Conservation (phyloP, 805 yeast species). For the Tetrapisispora pingtungensis region DNA sequence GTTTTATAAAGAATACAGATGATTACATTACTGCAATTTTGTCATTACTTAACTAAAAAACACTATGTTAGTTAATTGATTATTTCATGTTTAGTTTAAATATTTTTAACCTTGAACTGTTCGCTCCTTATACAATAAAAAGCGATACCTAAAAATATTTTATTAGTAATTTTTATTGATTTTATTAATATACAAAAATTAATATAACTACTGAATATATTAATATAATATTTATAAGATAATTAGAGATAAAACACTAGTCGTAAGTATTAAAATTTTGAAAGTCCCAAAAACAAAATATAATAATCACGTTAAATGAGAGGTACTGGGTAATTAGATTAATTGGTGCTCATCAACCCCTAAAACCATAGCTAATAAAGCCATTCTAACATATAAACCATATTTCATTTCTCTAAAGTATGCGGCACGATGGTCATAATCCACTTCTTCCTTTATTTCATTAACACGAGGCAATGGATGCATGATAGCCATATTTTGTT, state of each 20-base stretch:
- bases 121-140: too few species aligned
- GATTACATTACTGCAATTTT: too few species aligned
- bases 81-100: too few species aligned
- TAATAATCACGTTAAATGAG: too few species aligned
- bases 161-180: neutral
- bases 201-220: neutral
- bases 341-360: conserved; percentile 68
- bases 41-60: too few species aligned
- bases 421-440: conserved; percentile 98
- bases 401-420: conserved; percentile 99
- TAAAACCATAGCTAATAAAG: conserved; percentile 92
- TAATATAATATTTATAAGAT: neutral
- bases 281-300: conserved; percentile 4
- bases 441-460: conserved; percentile 97
- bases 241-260: too few species aligned
- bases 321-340: neutral
- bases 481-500: conserved; percentile 97
- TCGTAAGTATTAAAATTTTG: neutral
- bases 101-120: too few species aligned
- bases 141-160: too few species aligned
- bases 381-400: conserved; percentile 98
- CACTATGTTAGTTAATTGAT: too few species aligned
- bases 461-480: conserved; percentile 97
- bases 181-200: neutral
- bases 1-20: too few species aligned